Evolutionary conservation across 2,329 filamentous ascomycete species (phyloP).

Genomic region (Aspergillus sojae): DNA sequence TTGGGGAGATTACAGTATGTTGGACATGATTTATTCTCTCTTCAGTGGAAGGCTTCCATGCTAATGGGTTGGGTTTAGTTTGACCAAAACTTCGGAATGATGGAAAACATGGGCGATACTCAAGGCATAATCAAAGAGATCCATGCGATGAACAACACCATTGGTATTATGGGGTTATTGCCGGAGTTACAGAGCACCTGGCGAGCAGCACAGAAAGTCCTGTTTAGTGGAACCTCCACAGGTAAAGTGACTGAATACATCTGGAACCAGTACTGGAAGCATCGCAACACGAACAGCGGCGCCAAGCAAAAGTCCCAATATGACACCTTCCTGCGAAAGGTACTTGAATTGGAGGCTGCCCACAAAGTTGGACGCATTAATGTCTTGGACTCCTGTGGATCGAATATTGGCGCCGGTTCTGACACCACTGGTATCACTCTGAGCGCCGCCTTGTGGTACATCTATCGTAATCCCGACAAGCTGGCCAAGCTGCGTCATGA

Average conservation of each 20-base stretch:
- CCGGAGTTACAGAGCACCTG: background rate
- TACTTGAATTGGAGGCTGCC: background rate
- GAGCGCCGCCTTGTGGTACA: slow-evolving; percentile 17
- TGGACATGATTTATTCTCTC: rapidly evolving
- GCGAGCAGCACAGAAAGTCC: background rate
- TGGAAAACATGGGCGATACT: background rate
- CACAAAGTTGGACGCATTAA: slow-evolving; percentile 4
- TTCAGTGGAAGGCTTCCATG: rapidly evolving
- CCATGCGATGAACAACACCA: background rate
- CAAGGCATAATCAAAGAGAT: background rate
- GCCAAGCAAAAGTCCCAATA: background rate
- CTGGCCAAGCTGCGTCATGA: slow-evolving; percentile 38
- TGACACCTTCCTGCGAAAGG: background rate
- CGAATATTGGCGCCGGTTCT: slow-evolving; percentile 47
- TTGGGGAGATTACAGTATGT: slow-evolving; percentile 24
- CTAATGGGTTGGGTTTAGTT: slow-evolving; percentile 1
- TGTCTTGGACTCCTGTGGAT: background rate
- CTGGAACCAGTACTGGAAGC: background rate
- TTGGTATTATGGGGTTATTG: background rate
- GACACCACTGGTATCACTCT: slow-evolving; percentile 23
- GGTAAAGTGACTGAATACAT: background rate
- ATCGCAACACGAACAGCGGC: background rate
- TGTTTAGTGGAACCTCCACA: background rate
- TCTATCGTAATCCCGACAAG: slow-evolving; percentile 15
- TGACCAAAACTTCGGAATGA: slow-evolving; percentile 31